phyloP scores from a whole-genome alignment of 192 early-diverging fungal species.

The Backusella luteola region DNA sequence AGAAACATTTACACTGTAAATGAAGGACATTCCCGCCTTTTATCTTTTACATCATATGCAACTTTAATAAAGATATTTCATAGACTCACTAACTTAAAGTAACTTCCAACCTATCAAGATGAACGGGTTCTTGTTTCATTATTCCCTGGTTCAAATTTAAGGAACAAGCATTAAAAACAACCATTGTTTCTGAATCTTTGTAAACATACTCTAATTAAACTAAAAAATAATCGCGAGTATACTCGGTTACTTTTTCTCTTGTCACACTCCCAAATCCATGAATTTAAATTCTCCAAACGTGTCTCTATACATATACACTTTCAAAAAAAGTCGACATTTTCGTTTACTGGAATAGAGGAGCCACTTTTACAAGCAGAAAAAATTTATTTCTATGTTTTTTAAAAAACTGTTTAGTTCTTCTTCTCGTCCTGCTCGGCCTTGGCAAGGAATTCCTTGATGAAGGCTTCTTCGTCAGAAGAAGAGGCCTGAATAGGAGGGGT shows the following conservation, averaged over 20 bases:
- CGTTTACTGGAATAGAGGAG: background rate
- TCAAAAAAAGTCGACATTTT: background rate
- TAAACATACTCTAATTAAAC: background rate
- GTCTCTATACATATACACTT: background rate
- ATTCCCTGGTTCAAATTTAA: background rate
- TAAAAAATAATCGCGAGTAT: background rate
- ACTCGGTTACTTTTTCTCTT: background rate
- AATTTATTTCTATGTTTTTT: background rate
- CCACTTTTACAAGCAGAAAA: background rate
- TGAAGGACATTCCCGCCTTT: no score
- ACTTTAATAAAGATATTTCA: no score
- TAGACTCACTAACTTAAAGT: background rate
- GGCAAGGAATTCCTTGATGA: conserved; percentile 46
- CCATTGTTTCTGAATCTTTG: background rate
- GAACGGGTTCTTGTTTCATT: background rate
- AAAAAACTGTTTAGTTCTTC: conserved; percentile 3
- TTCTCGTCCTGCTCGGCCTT: conserved; percentile 40
- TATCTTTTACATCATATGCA: no score
- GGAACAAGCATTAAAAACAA: background rate
- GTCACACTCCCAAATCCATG: background rate
- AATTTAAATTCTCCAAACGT: background rate
- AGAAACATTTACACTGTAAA: no score
- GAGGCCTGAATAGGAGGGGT: conserved; percentile 44
- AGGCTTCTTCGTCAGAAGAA: conserved; percentile 45
- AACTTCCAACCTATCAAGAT: background rate